Percentiles rank a stretch among this genome's conserved stretches.
These are phyloP conservation scores for Colletotrichum aenigma DNA, from an alignment of 2,329 filamentous ascomycete species.

Conservation along the genomic window DNA sequence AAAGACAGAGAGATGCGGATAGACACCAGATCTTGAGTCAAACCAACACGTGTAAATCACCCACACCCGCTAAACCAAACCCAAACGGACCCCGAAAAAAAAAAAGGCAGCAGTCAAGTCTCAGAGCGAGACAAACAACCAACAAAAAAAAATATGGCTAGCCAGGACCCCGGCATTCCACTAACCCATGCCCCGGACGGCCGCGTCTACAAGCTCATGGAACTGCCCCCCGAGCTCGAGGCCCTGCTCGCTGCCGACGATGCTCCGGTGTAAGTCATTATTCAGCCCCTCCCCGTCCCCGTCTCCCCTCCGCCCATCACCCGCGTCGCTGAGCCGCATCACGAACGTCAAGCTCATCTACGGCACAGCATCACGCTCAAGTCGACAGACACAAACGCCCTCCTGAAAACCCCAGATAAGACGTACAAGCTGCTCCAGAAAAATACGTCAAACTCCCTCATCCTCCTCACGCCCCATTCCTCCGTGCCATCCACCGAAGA, in stretches of 20 bases:
- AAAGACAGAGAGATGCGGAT: not conserved
- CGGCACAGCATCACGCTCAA: slow-evolving; percentile 49
- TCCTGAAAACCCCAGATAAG: slow-evolving; percentile 55
- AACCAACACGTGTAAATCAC: not conserved
- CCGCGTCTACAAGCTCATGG: slow-evolving; percentile 63
- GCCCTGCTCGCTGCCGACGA: slow-evolving; percentile 57
- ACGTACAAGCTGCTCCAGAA: slow-evolving; percentile 68
- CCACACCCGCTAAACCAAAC: not conserved
- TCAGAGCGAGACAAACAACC: not conserved
- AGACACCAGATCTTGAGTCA: not conserved
- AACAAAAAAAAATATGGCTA: slow-evolving; percentile 42
- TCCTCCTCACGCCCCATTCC: slow-evolving; percentile 50
- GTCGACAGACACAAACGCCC: slow-evolving; percentile 51
- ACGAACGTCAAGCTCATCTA: not conserved
- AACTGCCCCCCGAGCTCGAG: slow-evolving; percentile 64
- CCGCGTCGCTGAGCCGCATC: not conserved
- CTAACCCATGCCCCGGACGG: slow-evolving; percentile 54
- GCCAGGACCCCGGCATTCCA: slow-evolving; percentile 51
- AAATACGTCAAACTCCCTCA: slow-evolving; percentile 70
- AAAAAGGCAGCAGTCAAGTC: not conserved
- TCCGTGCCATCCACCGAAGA: slow-evolving; percentile 18
- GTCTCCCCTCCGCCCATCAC: not conserved
- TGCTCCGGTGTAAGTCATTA: slow-evolving; percentile 52
- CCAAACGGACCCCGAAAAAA: not conserved
- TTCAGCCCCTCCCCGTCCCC: not conserved